Evolutionary conservation across 805 yeast species (phyloP).

Genomic region (Metschnikowia baotianmanensis): DNA sequence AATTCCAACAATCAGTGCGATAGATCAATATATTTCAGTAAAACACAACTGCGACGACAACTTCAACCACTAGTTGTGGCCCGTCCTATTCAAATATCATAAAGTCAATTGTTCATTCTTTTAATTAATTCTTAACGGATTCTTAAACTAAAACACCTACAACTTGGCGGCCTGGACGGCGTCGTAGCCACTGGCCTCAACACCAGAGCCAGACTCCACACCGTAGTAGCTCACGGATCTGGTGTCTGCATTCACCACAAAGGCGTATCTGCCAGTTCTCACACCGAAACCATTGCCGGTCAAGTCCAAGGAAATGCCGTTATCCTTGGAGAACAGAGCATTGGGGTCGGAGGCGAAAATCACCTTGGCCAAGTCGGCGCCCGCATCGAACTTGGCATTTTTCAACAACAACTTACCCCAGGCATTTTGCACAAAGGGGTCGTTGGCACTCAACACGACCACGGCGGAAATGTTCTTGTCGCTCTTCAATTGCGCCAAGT

Average conservation of each 20-base stretch:
- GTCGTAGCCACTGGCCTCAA: slow-evolving; percentile 36
- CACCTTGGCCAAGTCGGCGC: slow-evolving; percentile 24
- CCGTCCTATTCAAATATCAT: neutral
- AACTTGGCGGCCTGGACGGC: slow-evolving; percentile 38
- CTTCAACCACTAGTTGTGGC: neutral
- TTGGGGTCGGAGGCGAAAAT: slow-evolving; percentile 42
- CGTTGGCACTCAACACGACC: slow-evolving; percentile 40
- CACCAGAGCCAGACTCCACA: slow-evolving; percentile 31
- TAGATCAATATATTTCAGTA: too few species aligned
- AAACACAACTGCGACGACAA: too few species aligned
- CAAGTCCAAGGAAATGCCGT: slow-evolving; percentile 34
- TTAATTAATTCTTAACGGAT: neutral
- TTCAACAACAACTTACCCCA: slow-evolving; percentile 43
- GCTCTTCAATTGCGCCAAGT: slow-evolving; percentile 29
- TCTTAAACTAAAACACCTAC: slow-evolving; percentile 12
- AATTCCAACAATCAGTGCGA: too few species aligned
- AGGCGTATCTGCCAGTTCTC: slow-evolving; percentile 41
- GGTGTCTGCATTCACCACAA: slow-evolving; percentile 39
- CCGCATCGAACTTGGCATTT: slow-evolving; percentile 17
- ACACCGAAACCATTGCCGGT: slow-evolving; percentile 37
- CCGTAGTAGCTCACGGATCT: slow-evolving; percentile 42
- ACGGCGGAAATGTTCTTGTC: slow-evolving; percentile 31
- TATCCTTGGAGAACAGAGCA: slow-evolving; percentile 30
- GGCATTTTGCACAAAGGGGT: slow-evolving; percentile 43
- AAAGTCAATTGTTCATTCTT: neutral